Percentiles rank a stretch among this genome's conserved stretches.
phyloP scores from a whole-genome alignment of 768 basidiomycete species.

The Sporobolomyces pararoseus region DNA sequence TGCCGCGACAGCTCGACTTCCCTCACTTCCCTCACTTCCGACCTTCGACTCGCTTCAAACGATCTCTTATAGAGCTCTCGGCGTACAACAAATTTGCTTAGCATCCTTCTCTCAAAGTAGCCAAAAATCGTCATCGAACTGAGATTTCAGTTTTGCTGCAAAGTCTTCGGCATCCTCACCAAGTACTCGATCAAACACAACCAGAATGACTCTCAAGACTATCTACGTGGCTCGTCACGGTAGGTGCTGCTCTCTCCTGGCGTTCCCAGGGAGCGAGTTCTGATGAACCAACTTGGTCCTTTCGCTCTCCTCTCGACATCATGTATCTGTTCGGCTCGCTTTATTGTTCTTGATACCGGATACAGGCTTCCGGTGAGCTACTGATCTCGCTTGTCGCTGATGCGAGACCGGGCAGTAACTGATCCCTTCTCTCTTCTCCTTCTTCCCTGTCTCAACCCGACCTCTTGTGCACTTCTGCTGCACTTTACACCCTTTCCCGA shows the following conservation, averaged over 20 bases:
- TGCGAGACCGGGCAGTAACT: neutral
- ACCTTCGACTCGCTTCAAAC: too few species aligned
- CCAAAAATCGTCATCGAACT: neutral
- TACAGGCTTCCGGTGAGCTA: slow-evolving; percentile 13
- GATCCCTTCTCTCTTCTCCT: neutral
- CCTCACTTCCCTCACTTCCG: too few species aligned
- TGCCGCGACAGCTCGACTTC: too few species aligned
- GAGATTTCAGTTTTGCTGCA: too few species aligned
- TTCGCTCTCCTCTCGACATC: neutral
- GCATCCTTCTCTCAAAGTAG: too few species aligned
- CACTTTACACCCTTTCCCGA: neutral
- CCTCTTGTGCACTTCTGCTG: too few species aligned
- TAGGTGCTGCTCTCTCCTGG: neutral
- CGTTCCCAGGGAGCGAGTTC: neutral
- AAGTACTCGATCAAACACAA: neutral
- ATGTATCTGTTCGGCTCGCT: neutral
- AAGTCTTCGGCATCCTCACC: neutral
- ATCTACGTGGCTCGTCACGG: slow-evolving; percentile 18
- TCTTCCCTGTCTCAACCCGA: too few species aligned
- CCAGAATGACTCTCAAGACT: slow-evolving; percentile 17
- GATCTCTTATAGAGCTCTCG: too few species aligned
- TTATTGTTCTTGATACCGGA: neutral
- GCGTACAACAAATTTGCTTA: too few species aligned
- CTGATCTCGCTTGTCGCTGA: neutral
- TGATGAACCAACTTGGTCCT: slow-evolving; percentile 4